Percentiles rank a stretch among this genome's conserved stretches.
These are phyloP conservation scores for Balakata baccata DNA, from an alignment of 345 rosid species.

Conservation along the genomic window DNA sequence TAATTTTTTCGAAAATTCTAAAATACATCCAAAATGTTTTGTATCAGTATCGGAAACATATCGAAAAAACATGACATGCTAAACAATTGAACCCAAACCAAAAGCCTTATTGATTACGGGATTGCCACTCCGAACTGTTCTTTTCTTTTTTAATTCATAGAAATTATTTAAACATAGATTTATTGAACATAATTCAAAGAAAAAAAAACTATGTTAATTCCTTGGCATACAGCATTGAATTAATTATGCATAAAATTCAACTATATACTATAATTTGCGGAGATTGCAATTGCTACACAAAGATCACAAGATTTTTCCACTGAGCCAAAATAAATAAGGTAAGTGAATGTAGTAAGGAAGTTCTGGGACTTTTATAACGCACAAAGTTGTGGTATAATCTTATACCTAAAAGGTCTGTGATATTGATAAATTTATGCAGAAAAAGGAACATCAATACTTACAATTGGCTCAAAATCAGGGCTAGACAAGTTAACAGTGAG, in stretches of 20 bases:
- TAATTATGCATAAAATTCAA: not conserved
- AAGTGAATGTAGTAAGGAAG: no score
- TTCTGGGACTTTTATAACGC: no score
- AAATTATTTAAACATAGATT: not conserved
- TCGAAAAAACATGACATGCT: no score
- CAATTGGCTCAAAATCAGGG: constrained; percentile 83
- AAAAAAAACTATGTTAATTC: not conserved
- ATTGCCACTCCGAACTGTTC: not conserved
- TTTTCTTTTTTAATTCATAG: not conserved
- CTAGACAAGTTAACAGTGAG: constrained; percentile 76
- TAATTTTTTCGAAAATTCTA: no score
- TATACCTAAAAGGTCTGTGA: not conserved
- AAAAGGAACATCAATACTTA: constrained; percentile 37
- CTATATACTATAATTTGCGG: not conserved
- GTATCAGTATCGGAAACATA: no score
- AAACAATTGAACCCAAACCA: not conserved
- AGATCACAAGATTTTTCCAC: not conserved
- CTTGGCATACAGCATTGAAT: not conserved
- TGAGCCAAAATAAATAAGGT: not conserved
- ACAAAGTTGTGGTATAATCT: not conserved
- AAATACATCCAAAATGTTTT: no score
- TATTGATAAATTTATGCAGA: not conserved
- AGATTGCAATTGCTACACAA: constrained; percentile 4
- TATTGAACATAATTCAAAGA: not conserved
- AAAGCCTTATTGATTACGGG: not conserved